Conservation (phyloP, 495 filamentous ascomycete genomes). For the Neurospora pannonica region DNA sequence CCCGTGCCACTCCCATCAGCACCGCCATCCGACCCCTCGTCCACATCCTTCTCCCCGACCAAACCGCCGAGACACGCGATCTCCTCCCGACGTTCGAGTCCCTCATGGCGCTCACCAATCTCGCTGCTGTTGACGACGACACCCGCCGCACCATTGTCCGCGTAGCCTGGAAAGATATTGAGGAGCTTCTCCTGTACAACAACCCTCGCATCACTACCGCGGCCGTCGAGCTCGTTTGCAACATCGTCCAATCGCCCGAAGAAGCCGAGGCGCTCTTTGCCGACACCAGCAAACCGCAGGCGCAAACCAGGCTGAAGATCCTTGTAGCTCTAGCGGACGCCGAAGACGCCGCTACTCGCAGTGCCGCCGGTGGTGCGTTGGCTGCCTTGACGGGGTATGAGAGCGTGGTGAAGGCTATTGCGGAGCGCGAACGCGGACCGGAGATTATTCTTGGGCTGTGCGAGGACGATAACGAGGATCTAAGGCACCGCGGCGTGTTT, state of each 20-base stretch:
- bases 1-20: slow-evolving; percentile 59
- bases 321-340: slow-evolving; percentile 79
- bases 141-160: slow-evolving; percentile 64
- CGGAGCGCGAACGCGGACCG: slow-evolving; percentile 59
- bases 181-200: slow-evolving; percentile 70
- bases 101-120: slow-evolving; percentile 84
- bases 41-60: slow-evolving; percentile 53
- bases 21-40: slow-evolving; percentile 72
- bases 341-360: slow-evolving; percentile 67
- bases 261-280: slow-evolving; percentile 56
- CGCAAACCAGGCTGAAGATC: slow-evolving; percentile 65
- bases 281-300: slow-evolving; percentile 58
- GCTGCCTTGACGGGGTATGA: slow-evolving; percentile 76
- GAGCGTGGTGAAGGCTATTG: slow-evolving; percentile 54
- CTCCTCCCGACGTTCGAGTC: slow-evolving; percentile 87
- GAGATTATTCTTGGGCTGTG: slow-evolving; percentile 65
- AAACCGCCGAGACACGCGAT: slow-evolving; percentile 55
- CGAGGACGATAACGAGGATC: slow-evolving; percentile 61
- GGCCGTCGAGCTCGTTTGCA: slow-evolving; percentile 82
- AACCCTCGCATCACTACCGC: slow-evolving; percentile 74
- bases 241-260: slow-evolving; percentile 66
- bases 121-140: slow-evolving; percentile 68
- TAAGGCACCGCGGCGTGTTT: slow-evolving; percentile 71
- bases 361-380: slow-evolving; percentile 79
- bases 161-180: slow-evolving; percentile 59